Evolutionary conservation across 768 basidiomycete genomes (phyloP).

Genomic region (Chlorophyllum brunneum): DNA sequence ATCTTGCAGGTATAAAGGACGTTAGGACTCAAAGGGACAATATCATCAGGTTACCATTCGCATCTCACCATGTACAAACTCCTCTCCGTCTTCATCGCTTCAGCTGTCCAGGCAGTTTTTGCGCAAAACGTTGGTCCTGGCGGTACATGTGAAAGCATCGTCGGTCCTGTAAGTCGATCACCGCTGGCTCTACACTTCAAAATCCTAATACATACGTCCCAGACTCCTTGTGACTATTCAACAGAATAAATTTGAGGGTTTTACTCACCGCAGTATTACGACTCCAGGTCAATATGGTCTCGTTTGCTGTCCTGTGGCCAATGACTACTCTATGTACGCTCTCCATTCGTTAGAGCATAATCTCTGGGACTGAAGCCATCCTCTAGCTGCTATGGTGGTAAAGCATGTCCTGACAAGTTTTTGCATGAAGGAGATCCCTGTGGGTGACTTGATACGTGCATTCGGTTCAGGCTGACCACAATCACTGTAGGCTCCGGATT

Average conservation of each 20-base stretch:
- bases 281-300: no score
- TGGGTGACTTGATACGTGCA: not conserved
- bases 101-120: not conserved
- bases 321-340: slow-evolving; percentile 17
- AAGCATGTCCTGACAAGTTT: slow-evolving; percentile 16
- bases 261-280: no score
- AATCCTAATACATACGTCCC: not conserved
- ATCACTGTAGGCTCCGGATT: slow-evolving; percentile 13
- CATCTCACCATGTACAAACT: not conserved
- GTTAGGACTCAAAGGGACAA: not conserved
- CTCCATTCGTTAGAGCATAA: no score
- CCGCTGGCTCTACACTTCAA: not conserved
- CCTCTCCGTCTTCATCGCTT: not conserved
- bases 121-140: not conserved
- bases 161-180: not conserved
- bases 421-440: slow-evolving; percentile 17
- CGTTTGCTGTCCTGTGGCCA: slow-evolving; percentile 17
- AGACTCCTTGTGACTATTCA: not conserved
- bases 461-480: not conserved
- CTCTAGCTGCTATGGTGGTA: slow-evolving; percentile 15
- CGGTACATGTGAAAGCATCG: slow-evolving; percentile 6
- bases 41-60: not conserved
- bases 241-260: no score
- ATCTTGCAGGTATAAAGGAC: not conserved
- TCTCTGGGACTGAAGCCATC: not conserved